Base-by-base conservation (phyloP, 768 basidiomycete genomes). In the Lactarius pseudohatsudake region DNA sequence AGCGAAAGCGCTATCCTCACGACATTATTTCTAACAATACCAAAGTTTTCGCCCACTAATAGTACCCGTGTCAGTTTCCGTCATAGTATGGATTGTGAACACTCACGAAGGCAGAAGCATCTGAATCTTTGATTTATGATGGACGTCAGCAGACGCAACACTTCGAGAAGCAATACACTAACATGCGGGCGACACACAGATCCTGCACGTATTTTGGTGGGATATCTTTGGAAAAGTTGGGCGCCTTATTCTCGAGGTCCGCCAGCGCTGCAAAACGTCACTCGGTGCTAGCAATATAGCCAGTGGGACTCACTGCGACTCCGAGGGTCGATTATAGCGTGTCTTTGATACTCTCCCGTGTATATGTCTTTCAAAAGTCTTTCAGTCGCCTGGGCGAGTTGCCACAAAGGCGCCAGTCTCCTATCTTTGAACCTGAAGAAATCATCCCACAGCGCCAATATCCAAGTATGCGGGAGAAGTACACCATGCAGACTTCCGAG, bases 381-480 rank as follows among this genome's bases (percentile, higher is more conserved):
- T 26, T 67, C 57, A 2, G 60, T 60, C 1, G n/a, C 26, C 38
- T 47, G 59, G 32, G 32, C 59, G 15, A 65, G 60, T 6, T 57
- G 2, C 38, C 4, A 20, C 32, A 62, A 60, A 30, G 54, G 57
- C 0, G 59, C 41, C 9, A 47, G 7, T 18, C 13, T 1, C 7
- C 56, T 45, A 1, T 55, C 58, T 43, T 53, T 68, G 22, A 68
- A 66, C 15, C 16, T 41, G 18, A 38, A 50, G 15, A 65, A 69
- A 68, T 63, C 67, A 69, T 26, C 67, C 65, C 55, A 70, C 57
- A 32, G 47, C 20, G 67, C 65, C n/a, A 76, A 38, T 28, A 86
- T 70, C 86, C 86, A 89, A 61, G 79, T 82, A 2, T 79, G 79
- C 0, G 87, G 87, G 38, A 89, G 77, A 4, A 81, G 80, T 26